phyloP scores from a whole-genome alignment of 225 moss, liverwort and hornwort species.

The Climacium dendroides region DNA sequence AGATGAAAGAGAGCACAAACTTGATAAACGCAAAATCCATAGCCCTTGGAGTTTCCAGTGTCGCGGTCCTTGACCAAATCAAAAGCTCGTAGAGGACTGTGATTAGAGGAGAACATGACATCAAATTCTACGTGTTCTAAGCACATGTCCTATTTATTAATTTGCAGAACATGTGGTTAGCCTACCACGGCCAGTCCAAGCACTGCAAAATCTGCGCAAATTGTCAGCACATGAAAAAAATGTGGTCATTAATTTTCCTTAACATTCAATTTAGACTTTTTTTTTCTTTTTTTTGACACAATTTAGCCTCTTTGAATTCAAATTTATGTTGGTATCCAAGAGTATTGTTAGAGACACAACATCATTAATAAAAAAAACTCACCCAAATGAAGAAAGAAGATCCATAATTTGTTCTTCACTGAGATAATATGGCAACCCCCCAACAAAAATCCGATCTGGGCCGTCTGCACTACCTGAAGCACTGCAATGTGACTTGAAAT shows the following conservation, averaged over 20 bases:
- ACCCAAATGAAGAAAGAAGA: slow-evolving; percentile 95
- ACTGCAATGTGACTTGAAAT: slow-evolving; percentile 9
- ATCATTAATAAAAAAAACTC: background rate
- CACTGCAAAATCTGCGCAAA: slow-evolving; percentile 12
- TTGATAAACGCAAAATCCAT: slow-evolving; percentile 97
- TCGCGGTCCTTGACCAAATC: slow-evolving; percentile 98
- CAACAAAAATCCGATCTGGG: slow-evolving; percentile 91
- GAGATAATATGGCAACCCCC: slow-evolving; percentile 82
- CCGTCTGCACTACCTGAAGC: slow-evolving; percentile 85
- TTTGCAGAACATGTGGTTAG: background rate
- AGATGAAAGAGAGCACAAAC: slow-evolving; percentile 4
- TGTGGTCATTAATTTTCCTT: background rate
- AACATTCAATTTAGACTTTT: background rate
- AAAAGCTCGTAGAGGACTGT: slow-evolving; percentile 87
- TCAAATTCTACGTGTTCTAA: slow-evolving; percentile 3
- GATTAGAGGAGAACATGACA: background rate
- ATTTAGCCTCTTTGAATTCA: background rate
- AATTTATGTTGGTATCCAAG: background rate
- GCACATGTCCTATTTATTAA: background rate
- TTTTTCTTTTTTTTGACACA: background rate
- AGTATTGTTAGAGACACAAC: background rate
- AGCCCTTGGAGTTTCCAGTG: slow-evolving; percentile 95
- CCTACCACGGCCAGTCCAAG: background rate
- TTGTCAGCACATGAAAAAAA: slow-evolving; percentile 2
- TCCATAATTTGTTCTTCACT: slow-evolving; percentile 97